Base-by-base conservation (phyloP, 257 asterid genomes). In the Ophiorrhiza pumila region DNA sequence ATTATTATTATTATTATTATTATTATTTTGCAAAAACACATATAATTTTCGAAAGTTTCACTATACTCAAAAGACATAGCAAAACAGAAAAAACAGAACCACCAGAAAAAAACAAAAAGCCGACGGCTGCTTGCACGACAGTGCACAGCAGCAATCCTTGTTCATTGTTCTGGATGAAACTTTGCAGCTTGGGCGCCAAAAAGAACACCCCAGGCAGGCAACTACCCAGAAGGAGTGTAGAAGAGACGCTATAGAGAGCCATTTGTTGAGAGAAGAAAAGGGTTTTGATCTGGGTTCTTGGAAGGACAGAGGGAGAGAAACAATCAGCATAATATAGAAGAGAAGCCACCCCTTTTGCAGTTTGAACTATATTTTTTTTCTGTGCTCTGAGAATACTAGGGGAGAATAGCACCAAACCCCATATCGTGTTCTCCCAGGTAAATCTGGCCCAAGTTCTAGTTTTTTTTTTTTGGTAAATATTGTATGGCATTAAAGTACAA, bases 51-150 rank as follows among this genome's bases (percentile, higher is more conserved):
- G n/a, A n/a, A n/a, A n/a, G n/a, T n/a, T n/a, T n/a, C n/a, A n/a
- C n/a, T n/a, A n/a, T n/a, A n/a, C n/a, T n/a, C n/a, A 59, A 13
- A 13, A 59, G 29, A 59, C 5, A 23, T 1, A 7, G 8, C 22
- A 43, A 42, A 13, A 23, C 55, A 41, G 35, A 1, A 49, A 49
- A 23, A n/a, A 37, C 31, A 25, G 23, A 42, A 22, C 14, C 14
- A 9, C 14, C 2, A 18, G 1, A 45, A 45, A 45, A 45, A 0
- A 45, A 45, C 11, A 11, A n/a, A n/a, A 65, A 65, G 70, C 13
- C 55, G 52, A 41, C 70, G 35, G 70, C 70, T 65, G 55, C 70
- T 65, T 65, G 70, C 55, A 65, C 52, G 70, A 23, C 70, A 42
- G 70, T 65, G 55, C 70, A 65, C 23, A 65, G 70, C 55, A 64